These are phyloP conservation scores for Manihot esculenta DNA, from an alignment of 441 rosid species.

Conservation along the genomic window DNA sequence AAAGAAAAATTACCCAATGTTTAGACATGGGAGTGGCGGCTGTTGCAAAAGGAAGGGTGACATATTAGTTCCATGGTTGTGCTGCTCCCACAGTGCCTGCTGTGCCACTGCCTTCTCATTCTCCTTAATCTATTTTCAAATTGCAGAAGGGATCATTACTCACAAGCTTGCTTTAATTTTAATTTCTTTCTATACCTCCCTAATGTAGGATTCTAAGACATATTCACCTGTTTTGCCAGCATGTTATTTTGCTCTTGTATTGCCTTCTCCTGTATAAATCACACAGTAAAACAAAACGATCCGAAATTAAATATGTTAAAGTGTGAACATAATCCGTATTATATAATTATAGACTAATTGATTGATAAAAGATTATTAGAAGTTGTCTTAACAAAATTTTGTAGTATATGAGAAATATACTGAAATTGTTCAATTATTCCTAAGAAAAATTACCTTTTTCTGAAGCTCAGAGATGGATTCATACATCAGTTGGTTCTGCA, in stretches of 20 bases:
- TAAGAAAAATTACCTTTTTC: slow-evolving; percentile 59
- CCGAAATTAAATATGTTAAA: too few species aligned
- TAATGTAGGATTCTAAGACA: too few species aligned
- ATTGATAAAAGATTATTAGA: too few species aligned
- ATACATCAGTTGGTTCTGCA: slow-evolving; percentile 78
- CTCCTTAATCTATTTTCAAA: slow-evolving; percentile 60
- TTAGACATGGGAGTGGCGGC: slow-evolving; percentile 52
- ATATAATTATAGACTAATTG: too few species aligned
- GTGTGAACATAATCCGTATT: too few species aligned
- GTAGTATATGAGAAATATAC: too few species aligned
- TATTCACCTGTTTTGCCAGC: slow-evolving; percentile 75
- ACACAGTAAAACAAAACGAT: neutral
- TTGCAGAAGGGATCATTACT: too few species aligned
- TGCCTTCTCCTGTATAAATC: slow-evolving; percentile 59
- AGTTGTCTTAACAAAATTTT: too few species aligned
- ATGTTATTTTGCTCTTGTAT: slow-evolving; percentile 78
- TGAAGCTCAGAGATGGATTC: slow-evolving; percentile 82
- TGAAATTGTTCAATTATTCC: too few species aligned
- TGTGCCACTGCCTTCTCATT: slow-evolving; percentile 66
- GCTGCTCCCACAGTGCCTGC: slow-evolving; percentile 66
- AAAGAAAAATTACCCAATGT: slow-evolving; percentile 49
- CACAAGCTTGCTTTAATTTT: too few species aligned
- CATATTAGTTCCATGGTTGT: slow-evolving; percentile 43
- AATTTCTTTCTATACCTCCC: too few species aligned
- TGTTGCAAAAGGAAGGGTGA: slow-evolving; percentile 46